A percentile compares a stretch with the other conserved stretches of the same genome.
Conservation (phyloP, 768 basidiomycete genomes). For the Boletales sp. region DNA sequence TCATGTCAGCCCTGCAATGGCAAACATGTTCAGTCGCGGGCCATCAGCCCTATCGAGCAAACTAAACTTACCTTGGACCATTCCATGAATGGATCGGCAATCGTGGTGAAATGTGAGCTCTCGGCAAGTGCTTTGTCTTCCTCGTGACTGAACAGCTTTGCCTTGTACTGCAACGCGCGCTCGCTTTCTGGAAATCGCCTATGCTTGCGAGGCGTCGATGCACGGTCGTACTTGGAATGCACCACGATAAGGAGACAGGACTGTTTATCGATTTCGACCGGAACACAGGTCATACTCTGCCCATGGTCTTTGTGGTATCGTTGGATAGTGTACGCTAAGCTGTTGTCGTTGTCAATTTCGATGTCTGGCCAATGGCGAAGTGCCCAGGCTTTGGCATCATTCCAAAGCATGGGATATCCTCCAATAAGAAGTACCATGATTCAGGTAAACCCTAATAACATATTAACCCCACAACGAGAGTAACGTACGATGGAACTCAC, state of each 20-base stretch:
- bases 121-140: constrained; percentile 1
- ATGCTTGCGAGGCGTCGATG: neutral
- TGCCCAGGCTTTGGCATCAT: constrained; percentile 4
- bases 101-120: neutral
- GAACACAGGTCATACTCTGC: neutral
- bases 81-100: neutral
- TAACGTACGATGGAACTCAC: too few species aligned
- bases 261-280: neutral
- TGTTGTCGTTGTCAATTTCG: constrained; percentile 1
- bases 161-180: neutral
- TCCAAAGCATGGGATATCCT: neutral
- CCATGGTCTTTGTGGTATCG: neutral
- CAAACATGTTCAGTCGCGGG: too few species aligned
- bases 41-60: too few species aligned
- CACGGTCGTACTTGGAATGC: neutral
- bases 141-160: neutral
- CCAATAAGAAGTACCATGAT: neutral
- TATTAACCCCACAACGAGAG: too few species aligned
- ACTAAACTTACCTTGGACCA: neutral
- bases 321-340: neutral
- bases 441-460: neutral
- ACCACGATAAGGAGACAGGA: neutral
- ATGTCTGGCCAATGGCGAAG: constrained; percentile 7
- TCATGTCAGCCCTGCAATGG: too few species aligned
- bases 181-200: neutral